A percentile compares a stretch with the other conserved stretches of the same genome.
Evolutionary conservation across 108 stramenopile genomes (phyloP).

Genomic region (Nannochloropsis gaditana): DNA sequence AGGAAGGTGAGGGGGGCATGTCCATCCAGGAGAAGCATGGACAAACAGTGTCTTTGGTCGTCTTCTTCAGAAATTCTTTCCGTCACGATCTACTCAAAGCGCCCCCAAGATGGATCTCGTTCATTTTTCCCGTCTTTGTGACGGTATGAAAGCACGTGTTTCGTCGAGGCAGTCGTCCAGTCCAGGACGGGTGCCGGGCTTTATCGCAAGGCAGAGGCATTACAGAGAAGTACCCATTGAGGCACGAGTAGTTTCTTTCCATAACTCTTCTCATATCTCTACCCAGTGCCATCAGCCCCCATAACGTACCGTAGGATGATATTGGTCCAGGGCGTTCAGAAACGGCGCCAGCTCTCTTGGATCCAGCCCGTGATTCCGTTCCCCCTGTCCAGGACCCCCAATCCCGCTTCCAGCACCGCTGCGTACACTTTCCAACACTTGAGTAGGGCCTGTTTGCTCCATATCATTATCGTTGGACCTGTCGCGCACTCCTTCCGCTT

Average conservation of each 20-base stretch:
- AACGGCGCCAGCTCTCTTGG: slow-evolving; percentile 7
- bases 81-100: too few relatives aligned
- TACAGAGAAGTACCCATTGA: too few relatives aligned
- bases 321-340: slow-evolving; percentile 6
- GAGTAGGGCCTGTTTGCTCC: neutral
- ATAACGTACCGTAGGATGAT: neutral
- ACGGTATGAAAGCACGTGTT: too few relatives aligned
- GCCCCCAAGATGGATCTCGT: too few relatives aligned
- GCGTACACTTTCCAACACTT: slow-evolving; percentile 1
- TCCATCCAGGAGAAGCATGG: neutral
- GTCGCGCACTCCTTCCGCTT: neutral
- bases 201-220: too few relatives aligned
- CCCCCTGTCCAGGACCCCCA: neutral
- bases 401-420: neutral
- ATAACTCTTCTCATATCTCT: too few relatives aligned
- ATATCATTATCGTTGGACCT: too few relatives aligned
- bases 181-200: too few relatives aligned
- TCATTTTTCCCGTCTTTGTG: too few relatives aligned
- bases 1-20: neutral
- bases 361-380: neutral
- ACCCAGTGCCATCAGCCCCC: neutral
- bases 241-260: too few relatives aligned
- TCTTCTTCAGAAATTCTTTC: neutral
- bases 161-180: too few relatives aligned
- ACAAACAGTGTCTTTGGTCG: neutral